Conservation (phyloP, 257 asterid genomes). For the Solanum chilense region DNA sequence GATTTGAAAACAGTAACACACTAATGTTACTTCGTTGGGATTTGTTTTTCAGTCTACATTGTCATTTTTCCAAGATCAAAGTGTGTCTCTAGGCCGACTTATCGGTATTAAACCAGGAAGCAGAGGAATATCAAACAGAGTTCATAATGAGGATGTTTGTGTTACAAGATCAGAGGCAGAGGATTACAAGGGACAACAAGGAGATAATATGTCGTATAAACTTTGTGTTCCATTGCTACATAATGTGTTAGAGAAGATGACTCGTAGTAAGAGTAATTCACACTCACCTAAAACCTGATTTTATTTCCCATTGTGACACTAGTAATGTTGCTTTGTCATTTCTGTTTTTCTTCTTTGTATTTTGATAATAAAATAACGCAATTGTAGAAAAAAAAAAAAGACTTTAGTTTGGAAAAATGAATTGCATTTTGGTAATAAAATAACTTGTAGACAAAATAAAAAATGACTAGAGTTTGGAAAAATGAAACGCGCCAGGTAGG, state of each 20-base stretch:
- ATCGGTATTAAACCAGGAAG: slow-evolving; percentile 39
- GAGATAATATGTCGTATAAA: slow-evolving; percentile 16
- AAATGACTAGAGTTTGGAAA: too few species aligned
- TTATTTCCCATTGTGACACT: background rate
- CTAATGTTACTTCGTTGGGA: background rate
- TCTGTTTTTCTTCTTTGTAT: background rate
- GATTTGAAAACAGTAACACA: background rate
- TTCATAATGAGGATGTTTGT: background rate
- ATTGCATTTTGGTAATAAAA: too few species aligned
- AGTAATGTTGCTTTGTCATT: background rate
- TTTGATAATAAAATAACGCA: background rate
- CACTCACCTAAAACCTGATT: background rate
- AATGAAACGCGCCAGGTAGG: slow-evolving; percentile 81
- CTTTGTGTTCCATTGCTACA: slow-evolving; percentile 12
- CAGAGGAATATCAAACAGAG: slow-evolving; percentile 6
- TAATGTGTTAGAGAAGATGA: slow-evolving; percentile 4
- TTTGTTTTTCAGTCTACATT: slow-evolving; percentile 40
- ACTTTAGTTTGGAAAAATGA: too few species aligned
- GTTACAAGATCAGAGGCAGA: background rate
- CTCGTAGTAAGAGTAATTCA: slow-evolving; percentile 1
- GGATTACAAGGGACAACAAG: background rate
- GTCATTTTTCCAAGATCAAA: slow-evolving; percentile 55
- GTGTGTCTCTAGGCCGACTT: slow-evolving; percentile 52
- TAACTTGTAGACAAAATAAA: too few species aligned
- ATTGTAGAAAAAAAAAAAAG: too few species aligned